Evolutionary conservation across 257 asterid genomes (phyloP).

Genomic region (Parsonsia alboflavescens): DNA sequence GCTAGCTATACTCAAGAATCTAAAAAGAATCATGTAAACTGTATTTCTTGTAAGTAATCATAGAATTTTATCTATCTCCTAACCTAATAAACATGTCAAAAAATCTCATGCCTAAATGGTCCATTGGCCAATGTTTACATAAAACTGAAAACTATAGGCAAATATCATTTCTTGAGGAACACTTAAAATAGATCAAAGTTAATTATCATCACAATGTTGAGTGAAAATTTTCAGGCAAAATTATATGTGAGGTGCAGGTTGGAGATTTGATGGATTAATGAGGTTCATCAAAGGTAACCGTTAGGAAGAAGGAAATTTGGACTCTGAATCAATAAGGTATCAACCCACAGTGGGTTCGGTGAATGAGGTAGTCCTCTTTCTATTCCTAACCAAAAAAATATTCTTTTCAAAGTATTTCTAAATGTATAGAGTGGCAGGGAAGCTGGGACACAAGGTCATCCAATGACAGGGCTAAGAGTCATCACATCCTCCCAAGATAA

Average conservation of each 20-base stretch:
- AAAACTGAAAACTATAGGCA: background rate
- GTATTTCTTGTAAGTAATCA: background rate
- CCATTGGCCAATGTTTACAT: background rate
- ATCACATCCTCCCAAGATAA: background rate
- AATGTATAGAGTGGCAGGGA: too few species aligned
- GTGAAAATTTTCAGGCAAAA: background rate
- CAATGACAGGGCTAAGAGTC: background rate
- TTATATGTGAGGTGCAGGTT: background rate
- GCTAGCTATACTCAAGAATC: background rate
- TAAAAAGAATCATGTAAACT: background rate
- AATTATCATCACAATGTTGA: background rate
- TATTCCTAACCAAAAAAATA: too few species aligned
- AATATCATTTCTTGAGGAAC: background rate
- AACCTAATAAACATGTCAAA: background rate
- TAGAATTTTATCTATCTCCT: background rate
- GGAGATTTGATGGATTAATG: background rate
- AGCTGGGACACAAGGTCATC: too few species aligned
- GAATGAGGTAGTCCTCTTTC: too few species aligned
- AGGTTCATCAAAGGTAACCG: background rate
- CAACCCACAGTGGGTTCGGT: too few species aligned
- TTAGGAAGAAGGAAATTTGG: too few species aligned
- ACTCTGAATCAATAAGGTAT: too few species aligned
- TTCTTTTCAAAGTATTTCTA: too few species aligned
- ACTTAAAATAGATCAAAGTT: background rate
- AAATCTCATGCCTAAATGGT: background rate